A percentile compares a stretch with the other conserved stretches of the same genome.
Conservation (phyloP, 1,284 basidiomycete species). For the Fereydounia khargensis region DNA sequence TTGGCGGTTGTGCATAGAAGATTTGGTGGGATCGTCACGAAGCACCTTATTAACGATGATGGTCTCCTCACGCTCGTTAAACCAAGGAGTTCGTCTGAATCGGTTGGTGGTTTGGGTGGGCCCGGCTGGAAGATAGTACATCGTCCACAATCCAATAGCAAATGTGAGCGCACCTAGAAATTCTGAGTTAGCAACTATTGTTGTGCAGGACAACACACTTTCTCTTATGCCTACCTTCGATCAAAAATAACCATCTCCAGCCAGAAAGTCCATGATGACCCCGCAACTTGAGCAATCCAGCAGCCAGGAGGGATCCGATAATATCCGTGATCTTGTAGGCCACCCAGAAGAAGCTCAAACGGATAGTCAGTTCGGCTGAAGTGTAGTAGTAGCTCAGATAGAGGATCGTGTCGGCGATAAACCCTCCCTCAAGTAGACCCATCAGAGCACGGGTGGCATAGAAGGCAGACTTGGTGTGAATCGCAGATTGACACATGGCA, state of each 20-base stretch:
- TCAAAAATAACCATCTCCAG: slow-evolving; percentile 31
- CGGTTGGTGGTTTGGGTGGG: slow-evolving; percentile 20
- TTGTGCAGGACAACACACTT: too few relatives aligned
- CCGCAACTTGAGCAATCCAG: slow-evolving; percentile 25
- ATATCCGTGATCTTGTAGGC: slow-evolving; percentile 23
- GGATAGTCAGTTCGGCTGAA: slow-evolving; percentile 63
- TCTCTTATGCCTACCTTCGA: too few relatives aligned
- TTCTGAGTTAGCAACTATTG: too few relatives aligned
- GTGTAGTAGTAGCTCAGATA: slow-evolving; percentile 60
- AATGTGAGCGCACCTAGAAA: slow-evolving; percentile 13
- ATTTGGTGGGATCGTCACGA: slow-evolving; percentile 69
- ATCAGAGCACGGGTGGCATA: slow-evolving; percentile 19
- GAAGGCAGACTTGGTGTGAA: slow-evolving; percentile 22
- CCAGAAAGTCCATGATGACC: slow-evolving; percentile 26
- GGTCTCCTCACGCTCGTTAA: slow-evolving; percentile 62
- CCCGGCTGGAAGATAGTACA: slow-evolving; percentile 21
- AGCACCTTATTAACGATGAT: slow-evolving; percentile 67
- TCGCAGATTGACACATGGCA: slow-evolving; percentile 11
- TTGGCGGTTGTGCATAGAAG: slow-evolving; percentile 74
- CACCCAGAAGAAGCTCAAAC: slow-evolving; percentile 66
- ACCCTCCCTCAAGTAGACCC: slow-evolving; percentile 64
- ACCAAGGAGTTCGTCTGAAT: slow-evolving; percentile 63
- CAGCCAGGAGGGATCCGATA: slow-evolving; percentile 26
- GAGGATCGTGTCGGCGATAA: slow-evolving; percentile 55
- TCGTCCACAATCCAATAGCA: slow-evolving; percentile 13